Conservation (phyloP, 2,329 filamentous ascomycete genomes). For the Epichloe sp. region DNA sequence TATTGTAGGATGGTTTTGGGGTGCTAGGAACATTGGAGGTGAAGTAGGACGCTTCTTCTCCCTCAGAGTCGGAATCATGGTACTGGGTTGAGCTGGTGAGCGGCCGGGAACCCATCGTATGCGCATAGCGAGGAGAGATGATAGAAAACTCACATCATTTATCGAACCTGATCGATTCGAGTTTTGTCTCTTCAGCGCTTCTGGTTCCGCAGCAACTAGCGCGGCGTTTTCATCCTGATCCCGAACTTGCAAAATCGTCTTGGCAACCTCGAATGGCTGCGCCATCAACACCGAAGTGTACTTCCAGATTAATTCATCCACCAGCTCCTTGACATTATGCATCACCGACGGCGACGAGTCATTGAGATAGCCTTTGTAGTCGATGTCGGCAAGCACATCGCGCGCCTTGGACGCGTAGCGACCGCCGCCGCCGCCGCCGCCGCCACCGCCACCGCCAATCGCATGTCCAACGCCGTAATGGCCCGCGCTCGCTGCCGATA, state of each 20-base stretch:
- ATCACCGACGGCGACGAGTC: constrained; percentile 64
- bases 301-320: constrained; percentile 83
- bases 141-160: constrained; percentile 18
- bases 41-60: constrained; percentile 76
- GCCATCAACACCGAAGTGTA: constrained; percentile 81
- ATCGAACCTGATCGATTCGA: constrained; percentile 22
- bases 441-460: constrained; percentile 15
- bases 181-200: constrained; percentile 15
- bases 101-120: background rate
- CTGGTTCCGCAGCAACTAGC: constrained; percentile 12
- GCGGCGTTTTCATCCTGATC: constrained; percentile 36
- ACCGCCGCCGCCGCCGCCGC: constrained; percentile 11
- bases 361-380: constrained; percentile 77
- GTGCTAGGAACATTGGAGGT: constrained; percentile 49
- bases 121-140: background rate
- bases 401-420: constrained; percentile 47
- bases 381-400: constrained; percentile 77
- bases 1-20: constrained; percentile 31
- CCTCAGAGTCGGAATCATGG: constrained; percentile 54
- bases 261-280: constrained; percentile 95
- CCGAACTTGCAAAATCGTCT: constrained; percentile 75
- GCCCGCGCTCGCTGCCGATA: constrained; percentile 27
- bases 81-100: background rate
- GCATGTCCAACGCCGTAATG: constrained; percentile 33
- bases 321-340: constrained; percentile 59